Evolutionary conservation across 371 early-diverging fungal species (phyloP), one percentile per base, ranked within the genome.

Genomic region (Rhizopus stolonifer): DNA sequence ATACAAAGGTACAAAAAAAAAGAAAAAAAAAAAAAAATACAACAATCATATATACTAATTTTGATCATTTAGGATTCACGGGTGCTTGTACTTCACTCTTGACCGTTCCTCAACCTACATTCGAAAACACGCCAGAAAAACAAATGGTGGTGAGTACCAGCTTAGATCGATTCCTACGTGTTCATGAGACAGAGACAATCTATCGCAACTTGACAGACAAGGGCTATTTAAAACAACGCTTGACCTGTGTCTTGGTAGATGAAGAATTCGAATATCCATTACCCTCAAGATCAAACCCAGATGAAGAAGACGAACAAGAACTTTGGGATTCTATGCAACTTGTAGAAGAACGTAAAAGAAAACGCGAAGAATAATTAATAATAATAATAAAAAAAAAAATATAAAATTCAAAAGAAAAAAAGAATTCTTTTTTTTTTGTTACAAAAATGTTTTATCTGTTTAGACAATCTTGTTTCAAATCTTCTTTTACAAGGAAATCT

Each of bases 221-320:
- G 57, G 79, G 80, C 6, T 94, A 93, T 54, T 62, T 93, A 45
- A 94, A 93, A 70, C 92, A 92, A 62, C 72, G 89, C 7, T 71
- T 92, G 49, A 84, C 85, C 2, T 67, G 79, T 19, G 58, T 94
- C 0, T 54, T 88, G 23, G 84, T 87, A 50, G 92, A 91, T 51
- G 67, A 69, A 42, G 56, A 50, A 1, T 70, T 57, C 45, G 78
- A 83, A 49, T 71, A 63, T 15, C 64, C 63, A 52, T 69, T 72
- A 23, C 46, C 70, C 49, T 56, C 67, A 49, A 44, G 59, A 50
- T 52, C 64, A 42, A 29, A 29, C 4, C 24, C 58, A 29, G 44
- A 65, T 13, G 64, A 67, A n/a, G 72, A 66, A 2, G 65, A 70
- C 9, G 77, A 76, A 6, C 69, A 69, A 15, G 76, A 80, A 19